phyloP scores from a whole-genome alignment of 1,139 yeast species.

The Pichia sp. region DNA sequence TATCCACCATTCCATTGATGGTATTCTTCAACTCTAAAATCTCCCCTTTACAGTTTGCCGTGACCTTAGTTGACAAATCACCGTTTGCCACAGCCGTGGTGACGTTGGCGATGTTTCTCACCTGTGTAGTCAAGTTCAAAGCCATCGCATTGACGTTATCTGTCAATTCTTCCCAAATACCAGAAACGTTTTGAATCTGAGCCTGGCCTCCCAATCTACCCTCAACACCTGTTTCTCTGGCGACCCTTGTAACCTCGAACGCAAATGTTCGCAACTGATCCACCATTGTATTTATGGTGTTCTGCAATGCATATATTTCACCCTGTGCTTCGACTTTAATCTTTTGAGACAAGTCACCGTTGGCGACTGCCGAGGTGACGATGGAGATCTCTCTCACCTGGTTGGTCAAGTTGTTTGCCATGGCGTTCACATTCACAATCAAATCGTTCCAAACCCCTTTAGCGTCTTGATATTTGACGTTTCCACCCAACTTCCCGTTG shows the following conservation, averaged over 20 bases:
- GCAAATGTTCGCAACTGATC: conserved; percentile 85
- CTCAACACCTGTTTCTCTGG: conserved; percentile 85
- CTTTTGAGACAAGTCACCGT: conserved; percentile 72
- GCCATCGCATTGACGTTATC: conserved; percentile 94
- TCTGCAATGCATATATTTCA: conserved; percentile 71
- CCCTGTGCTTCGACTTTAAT: conserved; percentile 84
- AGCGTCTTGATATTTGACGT: conserved; percentile 61
- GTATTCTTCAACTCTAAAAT: conserved; percentile 76
- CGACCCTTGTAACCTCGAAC: conserved; percentile 81
- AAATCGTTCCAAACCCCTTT: conserved; percentile 84
- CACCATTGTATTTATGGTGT: conserved; percentile 82
- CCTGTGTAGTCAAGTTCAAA: conserved; percentile 78
- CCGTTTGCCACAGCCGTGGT: conserved; percentile 94
- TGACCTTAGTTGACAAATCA: conserved; percentile 77
- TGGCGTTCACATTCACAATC: conserved; percentile 79
- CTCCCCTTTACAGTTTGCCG: conserved; percentile 88
- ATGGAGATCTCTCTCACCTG: conserved; percentile 85
- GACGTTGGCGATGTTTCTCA: conserved; percentile 83
- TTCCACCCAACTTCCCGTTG: conserved; percentile 85
- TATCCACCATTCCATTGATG: conserved; percentile 84
- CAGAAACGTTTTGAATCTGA: conserved; percentile 75
- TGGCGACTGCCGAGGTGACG: conserved; percentile 79
- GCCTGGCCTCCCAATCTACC: conserved; percentile 90
- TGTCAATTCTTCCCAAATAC: conserved; percentile 85
- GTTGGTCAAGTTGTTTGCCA: conserved; percentile 82